These are phyloP conservation scores for Aspergillus tamarii DNA, from an alignment of 2,329 filamentous ascomycete genomes.

Conservation along the genomic window DNA sequence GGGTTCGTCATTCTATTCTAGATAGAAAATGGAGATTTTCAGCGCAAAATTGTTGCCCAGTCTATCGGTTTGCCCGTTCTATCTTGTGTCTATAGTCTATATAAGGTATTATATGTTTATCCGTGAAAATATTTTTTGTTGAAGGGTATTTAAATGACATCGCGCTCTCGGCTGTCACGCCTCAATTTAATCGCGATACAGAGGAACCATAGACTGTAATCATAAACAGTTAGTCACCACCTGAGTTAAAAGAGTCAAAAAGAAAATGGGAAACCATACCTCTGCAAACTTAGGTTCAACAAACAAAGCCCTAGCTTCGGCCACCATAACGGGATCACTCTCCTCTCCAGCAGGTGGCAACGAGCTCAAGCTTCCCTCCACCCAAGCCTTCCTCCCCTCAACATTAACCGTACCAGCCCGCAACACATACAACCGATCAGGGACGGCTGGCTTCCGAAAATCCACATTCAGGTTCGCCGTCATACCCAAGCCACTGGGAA, in stretches of 20 bases:
- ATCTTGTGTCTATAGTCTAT: conserved; percentile 5
- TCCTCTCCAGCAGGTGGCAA: conserved; percentile 21
- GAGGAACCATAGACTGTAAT: conserved; percentile 36
- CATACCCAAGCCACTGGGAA: conserved; percentile 39
- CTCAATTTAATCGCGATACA: conserved; percentile 24
- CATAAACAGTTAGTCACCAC: not conserved
- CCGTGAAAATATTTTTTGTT: not conserved
- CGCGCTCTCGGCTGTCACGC: not conserved
- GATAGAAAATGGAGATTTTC: conserved; percentile 26
- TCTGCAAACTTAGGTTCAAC: conserved; percentile 42
- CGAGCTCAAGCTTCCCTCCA: conserved; percentile 35
- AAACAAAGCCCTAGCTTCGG: conserved; percentile 43
- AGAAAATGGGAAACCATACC: conserved; percentile 18
- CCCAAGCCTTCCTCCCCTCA: conserved; percentile 43
- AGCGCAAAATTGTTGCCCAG: not conserved
- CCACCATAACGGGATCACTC: conserved; percentile 33
- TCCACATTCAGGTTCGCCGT: conserved; percentile 42
- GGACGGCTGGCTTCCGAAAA: conserved; percentile 37
- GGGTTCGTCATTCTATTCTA: conserved; percentile 16
- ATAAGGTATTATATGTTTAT: not conserved
- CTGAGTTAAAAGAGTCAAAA: not conserved
- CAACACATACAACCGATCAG: conserved; percentile 37
- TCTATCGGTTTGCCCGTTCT: not conserved
- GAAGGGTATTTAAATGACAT: not conserved
- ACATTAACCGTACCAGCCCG: conserved; percentile 36